Conservation (phyloP, 148 eudicot species). For the Chenopodium suecicum region DNA sequence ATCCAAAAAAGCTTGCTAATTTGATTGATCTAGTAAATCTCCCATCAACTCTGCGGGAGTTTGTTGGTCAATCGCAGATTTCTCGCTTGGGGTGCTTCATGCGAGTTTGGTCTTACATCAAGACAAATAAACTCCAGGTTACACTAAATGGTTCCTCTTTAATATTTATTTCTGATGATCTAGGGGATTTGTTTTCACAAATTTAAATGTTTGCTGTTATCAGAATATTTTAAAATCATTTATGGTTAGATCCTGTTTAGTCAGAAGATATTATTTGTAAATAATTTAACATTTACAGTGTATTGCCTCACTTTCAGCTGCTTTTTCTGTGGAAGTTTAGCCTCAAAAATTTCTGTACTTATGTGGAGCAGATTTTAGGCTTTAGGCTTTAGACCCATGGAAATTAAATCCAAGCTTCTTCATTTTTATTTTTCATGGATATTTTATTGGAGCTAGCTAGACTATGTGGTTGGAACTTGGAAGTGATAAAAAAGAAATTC, state of each 20-base stretch:
- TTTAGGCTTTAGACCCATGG: background rate
- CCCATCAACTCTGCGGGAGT: slow-evolving; percentile 71
- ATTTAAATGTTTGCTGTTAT: background rate
- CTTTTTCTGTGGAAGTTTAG: background rate
- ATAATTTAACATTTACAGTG: background rate
- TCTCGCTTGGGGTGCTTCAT: slow-evolving; percentile 81
- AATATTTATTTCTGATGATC: background rate
- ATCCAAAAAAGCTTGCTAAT: slow-evolving; percentile 80
- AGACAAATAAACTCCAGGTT: slow-evolving; percentile 85
- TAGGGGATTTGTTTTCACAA: background rate
- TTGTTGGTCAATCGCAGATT: slow-evolving; percentile 80
- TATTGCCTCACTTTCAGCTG: background rate
- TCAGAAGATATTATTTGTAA: background rate
- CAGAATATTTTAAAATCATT: background rate
- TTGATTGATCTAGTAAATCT: slow-evolving; percentile 84
- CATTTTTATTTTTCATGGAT: background rate
- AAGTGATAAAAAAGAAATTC: background rate
- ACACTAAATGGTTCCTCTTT: background rate
- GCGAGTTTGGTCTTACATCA: slow-evolving; percentile 89
- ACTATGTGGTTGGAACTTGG: background rate
- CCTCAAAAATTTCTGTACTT: background rate
- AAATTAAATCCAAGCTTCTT: background rate
- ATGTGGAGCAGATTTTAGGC: background rate
- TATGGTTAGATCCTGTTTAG: background rate
- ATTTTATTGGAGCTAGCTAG: background rate